phyloP scores from a whole-genome alignment of 805 yeast genomes.

The Nakazawaea ambrosiae region DNA sequence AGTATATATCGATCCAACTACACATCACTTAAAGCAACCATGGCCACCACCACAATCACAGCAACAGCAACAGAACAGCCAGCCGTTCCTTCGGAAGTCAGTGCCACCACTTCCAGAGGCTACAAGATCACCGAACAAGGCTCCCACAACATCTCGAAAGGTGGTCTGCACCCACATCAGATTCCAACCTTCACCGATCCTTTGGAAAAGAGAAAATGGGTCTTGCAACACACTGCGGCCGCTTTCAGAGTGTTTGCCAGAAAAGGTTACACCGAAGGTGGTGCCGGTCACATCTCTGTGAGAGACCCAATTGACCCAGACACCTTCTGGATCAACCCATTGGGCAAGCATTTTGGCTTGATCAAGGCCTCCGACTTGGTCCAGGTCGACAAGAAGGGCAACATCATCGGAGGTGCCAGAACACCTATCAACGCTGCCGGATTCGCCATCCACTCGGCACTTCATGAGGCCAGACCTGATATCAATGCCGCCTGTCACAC shows the following conservation, averaged over 20 bases:
- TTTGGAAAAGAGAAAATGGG: slow-evolving; percentile 43
- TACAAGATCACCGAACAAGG: slow-evolving; percentile 39
- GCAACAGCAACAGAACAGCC: slow-evolving; percentile 1
- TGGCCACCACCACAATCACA: slow-evolving; percentile 13
- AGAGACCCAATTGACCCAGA: slow-evolving; percentile 77
- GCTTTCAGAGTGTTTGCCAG: slow-evolving; percentile 82
- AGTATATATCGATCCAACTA: too few species aligned
- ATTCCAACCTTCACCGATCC: slow-evolving; percentile 46
- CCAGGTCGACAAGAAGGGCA: slow-evolving; percentile 55
- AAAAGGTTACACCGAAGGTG: slow-evolving; percentile 67
- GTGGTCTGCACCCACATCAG: slow-evolving; percentile 43
- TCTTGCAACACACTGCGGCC: slow-evolving; percentile 72
- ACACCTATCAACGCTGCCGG: slow-evolving; percentile 62
- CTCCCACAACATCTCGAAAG: slow-evolving; percentile 54
- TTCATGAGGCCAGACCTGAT: slow-evolving; percentile 64
- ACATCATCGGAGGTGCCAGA: slow-evolving; percentile 52
- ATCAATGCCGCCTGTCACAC: slow-evolving; percentile 69
- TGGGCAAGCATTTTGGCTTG: slow-evolving; percentile 67
- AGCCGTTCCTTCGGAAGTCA: slow-evolving; percentile 19
- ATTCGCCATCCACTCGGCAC: slow-evolving; percentile 59
- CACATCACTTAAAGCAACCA: too few species aligned
- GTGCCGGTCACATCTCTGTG: slow-evolving; percentile 81
- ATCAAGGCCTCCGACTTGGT: slow-evolving; percentile 59
- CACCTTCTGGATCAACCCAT: slow-evolving; percentile 87
- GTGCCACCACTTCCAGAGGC: slow-evolving; percentile 30